Base-by-base conservation (phyloP, 1,284 basidiomycete species). In the Papiliotrema nemorosa region DNA sequence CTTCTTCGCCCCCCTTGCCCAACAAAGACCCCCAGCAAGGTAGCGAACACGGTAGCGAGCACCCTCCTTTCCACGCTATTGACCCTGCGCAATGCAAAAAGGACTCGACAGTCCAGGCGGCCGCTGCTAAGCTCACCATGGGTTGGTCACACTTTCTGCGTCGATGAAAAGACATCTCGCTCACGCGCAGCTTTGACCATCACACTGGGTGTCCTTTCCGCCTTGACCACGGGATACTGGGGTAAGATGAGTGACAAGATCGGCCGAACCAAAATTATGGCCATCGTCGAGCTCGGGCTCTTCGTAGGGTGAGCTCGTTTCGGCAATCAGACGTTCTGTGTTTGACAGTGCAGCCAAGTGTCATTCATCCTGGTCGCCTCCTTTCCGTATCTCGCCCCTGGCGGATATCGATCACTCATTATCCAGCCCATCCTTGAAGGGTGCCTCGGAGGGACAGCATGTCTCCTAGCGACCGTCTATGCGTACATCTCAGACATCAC, bases 201-300 rank as follows among this genome's bases (percentile, higher is more conserved):
- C 5, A 84, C 80, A 5, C 85, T 86, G 80, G 91, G 91, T n/a
- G 63, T 84, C 5, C 79, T 93, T 3, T 86, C 86, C 3, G 89
- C 87, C 0, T 70, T 92, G 29, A 90, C 88, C 1, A 89, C 89
- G 0, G 88, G 87, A 9, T 90, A 84, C 80, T 96, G 91, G 91
- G 88, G 88, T 33, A 81, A 82, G 52, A 85, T 86, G 40, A 84
- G 88, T 7, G 89, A 93, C 66, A 78, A 83, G 18, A 74, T 85
- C 52, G 91, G 91, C 10, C 80, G 91, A 25, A 87, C 83, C 4
- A 81, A 79, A 41, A 84, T 93, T 29, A 80, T 94, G 48, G 82
- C 85, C 12, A 74, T 84, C 22, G 76, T 84, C 14, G 83, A 86
- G 4, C 58, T 85, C 18, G 88, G 90, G 3, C 70, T 90, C 2